phyloP scores from a whole-genome alignment of 306 rosid genomes.

The Trifolium pratense region DNA sequence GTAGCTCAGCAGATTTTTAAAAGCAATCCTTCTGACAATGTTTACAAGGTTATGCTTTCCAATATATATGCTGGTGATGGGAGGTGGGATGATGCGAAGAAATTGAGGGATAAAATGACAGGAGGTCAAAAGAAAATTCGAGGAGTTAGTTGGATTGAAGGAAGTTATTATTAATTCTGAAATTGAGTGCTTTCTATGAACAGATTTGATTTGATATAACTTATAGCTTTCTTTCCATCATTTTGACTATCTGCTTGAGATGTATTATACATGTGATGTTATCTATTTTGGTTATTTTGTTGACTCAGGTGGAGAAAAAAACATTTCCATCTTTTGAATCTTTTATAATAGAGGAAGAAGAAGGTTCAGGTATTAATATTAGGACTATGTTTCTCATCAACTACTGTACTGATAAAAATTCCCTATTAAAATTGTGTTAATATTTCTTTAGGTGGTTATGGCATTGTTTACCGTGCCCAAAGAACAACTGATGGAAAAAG shows the following conservation, averaged over 20 bases:
- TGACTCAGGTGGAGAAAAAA: constrained; percentile 57
- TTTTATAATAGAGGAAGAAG: constrained; percentile 66
- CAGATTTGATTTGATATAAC: constrained; percentile 7
- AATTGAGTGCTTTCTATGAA: constrained; percentile 31
- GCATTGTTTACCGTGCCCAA: constrained; percentile 73
- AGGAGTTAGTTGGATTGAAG: constrained; percentile 74
- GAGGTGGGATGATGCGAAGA: constrained; percentile 77
- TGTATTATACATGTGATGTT: neutral
- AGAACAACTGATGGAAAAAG: constrained; percentile 58
- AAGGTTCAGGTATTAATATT: constrained; percentile 73
- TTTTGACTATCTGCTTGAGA: constrained; percentile 9
- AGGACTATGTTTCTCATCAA: constrained; percentile 2
- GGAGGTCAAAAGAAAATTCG: constrained; percentile 60
- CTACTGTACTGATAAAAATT: neutral
- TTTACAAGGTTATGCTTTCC: constrained; percentile 77
- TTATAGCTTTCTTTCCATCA: neutral
- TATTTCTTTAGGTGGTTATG: constrained; percentile 70
- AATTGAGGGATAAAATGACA: constrained; percentile 65
- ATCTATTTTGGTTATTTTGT: constrained; percentile 35
- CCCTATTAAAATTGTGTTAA: constrained; percentile 23
- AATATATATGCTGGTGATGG: constrained; percentile 80
- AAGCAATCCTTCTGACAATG: constrained; percentile 53
- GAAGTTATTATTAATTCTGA: constrained; percentile 33
- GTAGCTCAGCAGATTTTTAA: constrained; percentile 61
- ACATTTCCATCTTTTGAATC: constrained; percentile 60